Percentiles rank a stretch among this genome's conserved stretches.
Conservation (phyloP, 495 filamentous ascomycete genomes). For the Trichoderma virens region DNA sequence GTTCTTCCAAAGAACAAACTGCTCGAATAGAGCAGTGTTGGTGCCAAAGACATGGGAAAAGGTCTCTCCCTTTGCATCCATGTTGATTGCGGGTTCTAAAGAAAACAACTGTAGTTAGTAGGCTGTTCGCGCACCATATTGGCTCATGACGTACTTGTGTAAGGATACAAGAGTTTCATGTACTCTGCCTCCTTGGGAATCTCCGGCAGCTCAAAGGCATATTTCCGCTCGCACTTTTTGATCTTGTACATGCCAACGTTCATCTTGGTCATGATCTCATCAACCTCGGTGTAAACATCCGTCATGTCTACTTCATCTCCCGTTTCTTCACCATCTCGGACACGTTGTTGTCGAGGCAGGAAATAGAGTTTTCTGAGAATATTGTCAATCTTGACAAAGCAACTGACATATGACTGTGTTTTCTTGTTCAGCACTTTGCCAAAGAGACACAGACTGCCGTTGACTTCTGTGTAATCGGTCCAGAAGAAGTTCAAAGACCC, state of each 20-base stretch:
- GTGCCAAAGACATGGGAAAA: slow-evolving; percentile 93
- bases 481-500: slow-evolving; percentile 92
- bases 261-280: slow-evolving; percentile 72
- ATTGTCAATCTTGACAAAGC: slow-evolving; percentile 94
- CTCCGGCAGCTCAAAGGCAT: slow-evolving; percentile 85
- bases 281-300: slow-evolving; percentile 85
- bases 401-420: slow-evolving; percentile 69
- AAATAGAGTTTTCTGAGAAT: slow-evolving; percentile 90
- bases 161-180: slow-evolving; percentile 88
- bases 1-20: slow-evolving; percentile 96
- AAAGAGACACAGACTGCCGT: slow-evolving; percentile 87
- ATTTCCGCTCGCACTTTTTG: slow-evolving; percentile 81
- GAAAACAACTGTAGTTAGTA: slow-evolving; percentile 12
- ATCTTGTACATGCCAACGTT: slow-evolving; percentile 85
- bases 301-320: slow-evolving; percentile 79
- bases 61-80: slow-evolving; percentile 66
- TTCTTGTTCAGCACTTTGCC: slow-evolving; percentile 93
- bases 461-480: slow-evolving; percentile 92
- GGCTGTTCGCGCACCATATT: background rate
- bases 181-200: slow-evolving; percentile 87
- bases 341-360: slow-evolving; percentile 63
- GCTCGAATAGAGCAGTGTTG: slow-evolving; percentile 90
- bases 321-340: slow-evolving; percentile 55
- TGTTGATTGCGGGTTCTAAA: slow-evolving; percentile 52
- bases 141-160: slow-evolving; percentile 43